phyloP scores from a whole-genome alignment of 1,284 basidiomycete genomes.

The Sutorius eximius region DNA sequence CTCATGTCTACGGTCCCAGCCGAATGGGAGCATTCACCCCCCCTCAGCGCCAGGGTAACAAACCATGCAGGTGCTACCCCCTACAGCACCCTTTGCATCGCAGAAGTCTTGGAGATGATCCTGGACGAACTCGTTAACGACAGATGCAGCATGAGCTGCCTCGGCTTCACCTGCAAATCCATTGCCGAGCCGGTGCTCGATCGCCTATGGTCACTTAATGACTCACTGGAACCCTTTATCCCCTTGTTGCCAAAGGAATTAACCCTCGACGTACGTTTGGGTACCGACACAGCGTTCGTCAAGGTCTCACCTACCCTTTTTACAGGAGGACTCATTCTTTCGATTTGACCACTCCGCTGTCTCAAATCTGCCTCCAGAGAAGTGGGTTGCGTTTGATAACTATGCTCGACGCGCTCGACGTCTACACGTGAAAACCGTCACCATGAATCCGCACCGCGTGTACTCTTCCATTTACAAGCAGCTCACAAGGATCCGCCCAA shows the following conservation, averaged over 20 bases:
- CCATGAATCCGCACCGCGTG: slow-evolving; percentile 29
- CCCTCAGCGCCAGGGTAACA: background rate
- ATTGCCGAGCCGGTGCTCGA: slow-evolving; percentile 30
- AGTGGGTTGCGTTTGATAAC: slow-evolving; percentile 25
- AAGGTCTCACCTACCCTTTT: slow-evolving; percentile 6
- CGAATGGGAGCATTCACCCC: background rate
- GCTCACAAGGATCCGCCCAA: slow-evolving; percentile 25
- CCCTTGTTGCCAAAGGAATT: slow-evolving; percentile 23
- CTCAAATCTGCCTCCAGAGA: slow-evolving; percentile 14
- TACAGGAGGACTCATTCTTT: slow-evolving; percentile 24
- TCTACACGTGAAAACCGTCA: slow-evolving; percentile 27
- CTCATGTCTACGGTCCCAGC: slow-evolving; percentile 8
- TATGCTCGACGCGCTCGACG: slow-evolving; percentile 26
- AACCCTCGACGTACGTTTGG: slow-evolving; percentile 21
- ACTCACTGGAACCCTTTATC: slow-evolving; percentile 28
- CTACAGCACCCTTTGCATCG: slow-evolving; percentile 19
- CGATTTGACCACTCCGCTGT: slow-evolving; percentile 11
- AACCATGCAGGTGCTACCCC: background rate
- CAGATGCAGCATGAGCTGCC: slow-evolving; percentile 21
- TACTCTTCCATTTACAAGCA: slow-evolving; percentile 34
- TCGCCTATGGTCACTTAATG: slow-evolving; percentile 29
- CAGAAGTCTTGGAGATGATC: slow-evolving; percentile 29
- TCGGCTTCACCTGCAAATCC: slow-evolving; percentile 31
- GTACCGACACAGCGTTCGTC: background rate
- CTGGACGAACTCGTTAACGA: slow-evolving; percentile 25